phyloP scores from a whole-genome alignment of 306 rosid species.

The Quercus aquifolioides region DNA sequence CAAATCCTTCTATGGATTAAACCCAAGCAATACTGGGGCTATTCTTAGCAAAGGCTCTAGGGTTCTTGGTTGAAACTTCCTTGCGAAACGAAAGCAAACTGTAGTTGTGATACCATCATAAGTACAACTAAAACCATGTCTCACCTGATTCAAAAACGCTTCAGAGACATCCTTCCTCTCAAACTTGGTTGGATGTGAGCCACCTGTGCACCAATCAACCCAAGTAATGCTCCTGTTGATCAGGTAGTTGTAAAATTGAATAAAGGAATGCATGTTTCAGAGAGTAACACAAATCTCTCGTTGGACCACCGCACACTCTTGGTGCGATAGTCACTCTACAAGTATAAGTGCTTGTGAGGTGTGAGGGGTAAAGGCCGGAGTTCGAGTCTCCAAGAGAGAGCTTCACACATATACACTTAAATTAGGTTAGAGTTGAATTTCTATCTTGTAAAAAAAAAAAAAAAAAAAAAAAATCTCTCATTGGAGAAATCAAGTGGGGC shows the following conservation, averaged over 20 bases:
- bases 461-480: conserved; percentile 41
- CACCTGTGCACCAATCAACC: conserved; percentile 44
- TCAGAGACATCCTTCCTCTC: conserved; percentile 21
- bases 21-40: conserved; percentile 17
- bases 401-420: too few relatives aligned
- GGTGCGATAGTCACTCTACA: too few relatives aligned
- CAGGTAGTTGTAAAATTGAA: conserved; percentile 37
- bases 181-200: conserved; percentile 26
- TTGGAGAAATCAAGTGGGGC: conserved; percentile 48
- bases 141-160: conserved; percentile 14
- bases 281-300: conserved; percentile 39
- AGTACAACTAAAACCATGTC: conserved; percentile 32
- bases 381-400: too few relatives aligned
- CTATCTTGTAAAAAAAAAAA: too few relatives aligned
- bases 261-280: conserved; percentile 43
- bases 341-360: too few relatives aligned
- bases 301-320: too few relatives aligned
- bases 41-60: conserved; percentile 22
- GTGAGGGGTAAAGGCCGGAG: too few relatives aligned
- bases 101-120: conserved; percentile 20
- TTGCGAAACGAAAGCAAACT: conserved; percentile 31
- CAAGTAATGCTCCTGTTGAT: conserved; percentile 31
- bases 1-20: background rate
- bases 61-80: conserved; percentile 33
- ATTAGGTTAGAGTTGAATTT: too few relatives aligned